Evolutionary conservation across 139 green algal genomes (phyloP).

Genomic region (Tetraselmis chui): DNA sequence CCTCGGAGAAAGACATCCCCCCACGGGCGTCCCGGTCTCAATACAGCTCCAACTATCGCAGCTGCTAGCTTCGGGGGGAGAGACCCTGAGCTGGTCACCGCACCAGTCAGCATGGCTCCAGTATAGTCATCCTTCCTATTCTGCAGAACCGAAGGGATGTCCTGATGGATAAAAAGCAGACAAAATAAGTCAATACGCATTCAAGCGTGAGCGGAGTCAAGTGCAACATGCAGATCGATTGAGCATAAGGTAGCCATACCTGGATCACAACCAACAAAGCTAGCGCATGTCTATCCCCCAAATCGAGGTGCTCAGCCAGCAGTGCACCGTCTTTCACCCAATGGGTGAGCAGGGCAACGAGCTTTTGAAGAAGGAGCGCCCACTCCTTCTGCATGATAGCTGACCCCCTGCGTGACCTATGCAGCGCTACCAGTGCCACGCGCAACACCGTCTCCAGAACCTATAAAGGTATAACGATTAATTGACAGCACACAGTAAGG

Average conservation of each 20-base stretch:
- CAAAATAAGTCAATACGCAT: background rate
- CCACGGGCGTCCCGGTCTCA: background rate
- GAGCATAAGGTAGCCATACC: background rate
- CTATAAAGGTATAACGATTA: background rate
- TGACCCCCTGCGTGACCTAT: background rate
- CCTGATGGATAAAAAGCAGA: background rate
- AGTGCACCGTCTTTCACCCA: background rate
- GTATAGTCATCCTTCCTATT: too few relatives aligned
- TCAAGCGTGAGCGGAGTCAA: background rate
- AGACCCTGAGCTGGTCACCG: background rate
- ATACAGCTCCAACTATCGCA: background rate
- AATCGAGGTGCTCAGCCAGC: background rate
- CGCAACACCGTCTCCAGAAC: background rate
- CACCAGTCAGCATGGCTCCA: background rate
- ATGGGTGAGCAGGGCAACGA: background rate
- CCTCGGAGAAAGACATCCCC: background rate
- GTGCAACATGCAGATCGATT: too few relatives aligned
- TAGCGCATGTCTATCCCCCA: background rate
- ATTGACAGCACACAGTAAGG: background rate
- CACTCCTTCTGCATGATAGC: background rate
- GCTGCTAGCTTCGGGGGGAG: background rate
- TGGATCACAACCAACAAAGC: background rate
- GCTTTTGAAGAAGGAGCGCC: background rate
- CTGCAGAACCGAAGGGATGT: too few relatives aligned
- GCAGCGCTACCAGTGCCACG: background rate